Percentiles rank a stretch among this genome's conserved stretches.
phyloP scores from a whole-genome alignment of 345 rosid species.

The Citrus unshiu region DNA sequence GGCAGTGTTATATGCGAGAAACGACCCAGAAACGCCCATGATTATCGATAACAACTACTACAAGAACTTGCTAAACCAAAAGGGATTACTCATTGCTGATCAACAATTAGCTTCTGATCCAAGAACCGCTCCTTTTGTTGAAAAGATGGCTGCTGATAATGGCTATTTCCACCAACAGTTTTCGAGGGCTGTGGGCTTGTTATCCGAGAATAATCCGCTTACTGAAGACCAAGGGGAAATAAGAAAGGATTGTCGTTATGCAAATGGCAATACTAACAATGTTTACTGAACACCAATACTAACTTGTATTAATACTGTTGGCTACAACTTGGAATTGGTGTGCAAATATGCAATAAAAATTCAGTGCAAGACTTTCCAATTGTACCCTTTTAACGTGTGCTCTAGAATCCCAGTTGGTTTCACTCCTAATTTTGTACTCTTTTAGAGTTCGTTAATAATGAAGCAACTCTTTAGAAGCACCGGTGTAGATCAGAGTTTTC shows the following conservation, averaged over 20 bases:
- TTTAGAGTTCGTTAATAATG: no score
- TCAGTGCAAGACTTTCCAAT: no score
- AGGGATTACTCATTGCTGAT: slow-evolving; percentile 62
- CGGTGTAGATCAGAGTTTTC: no score
- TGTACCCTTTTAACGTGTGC: no score
- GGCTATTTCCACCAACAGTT: slow-evolving; percentile 69
- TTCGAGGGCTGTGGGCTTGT: slow-evolving; percentile 44
- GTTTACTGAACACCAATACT: background rate
- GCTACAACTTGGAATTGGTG: no score
- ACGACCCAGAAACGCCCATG: slow-evolving; percentile 81
- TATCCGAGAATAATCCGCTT: slow-evolving; percentile 77
- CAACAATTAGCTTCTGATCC: slow-evolving; percentile 68
- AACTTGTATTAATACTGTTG: no score
- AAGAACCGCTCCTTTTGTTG: slow-evolving; percentile 48
- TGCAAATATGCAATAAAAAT: no score
- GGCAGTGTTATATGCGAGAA: slow-evolving; percentile 58
- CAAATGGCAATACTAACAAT: slow-evolving; percentile 21
- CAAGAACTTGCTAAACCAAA: slow-evolving; percentile 54
- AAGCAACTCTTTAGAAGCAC: no score
- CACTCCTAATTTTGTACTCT: no score
- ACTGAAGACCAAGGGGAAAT: slow-evolving; percentile 68
- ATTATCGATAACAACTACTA: slow-evolving; percentile 69
- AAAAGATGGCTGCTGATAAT: slow-evolving; percentile 71
- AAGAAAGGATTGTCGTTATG: slow-evolving; percentile 75
- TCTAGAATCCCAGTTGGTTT: no score